Evolutionary conservation across 495 filamentous ascomycete genomes (phyloP).

Genomic region (Pyrenopolyporus hunteri): DNA sequence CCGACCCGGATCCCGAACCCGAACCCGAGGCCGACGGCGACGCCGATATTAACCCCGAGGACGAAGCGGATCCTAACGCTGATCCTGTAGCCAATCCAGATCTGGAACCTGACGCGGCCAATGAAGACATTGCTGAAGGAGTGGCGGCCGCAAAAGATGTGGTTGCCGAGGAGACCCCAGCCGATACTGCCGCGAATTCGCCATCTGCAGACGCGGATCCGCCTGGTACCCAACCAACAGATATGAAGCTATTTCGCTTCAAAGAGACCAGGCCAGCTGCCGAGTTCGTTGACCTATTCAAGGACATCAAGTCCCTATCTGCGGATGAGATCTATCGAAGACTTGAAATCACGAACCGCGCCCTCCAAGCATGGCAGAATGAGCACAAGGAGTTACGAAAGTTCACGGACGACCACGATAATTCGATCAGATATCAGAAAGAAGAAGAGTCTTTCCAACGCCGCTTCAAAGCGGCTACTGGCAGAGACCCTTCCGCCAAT

Average conservation of each 20-base stretch:
- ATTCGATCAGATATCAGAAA: constrained; percentile 49
- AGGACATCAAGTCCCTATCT: constrained; percentile 45
- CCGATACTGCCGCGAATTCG: constrained; percentile 31
- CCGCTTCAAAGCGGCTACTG: constrained; percentile 14
- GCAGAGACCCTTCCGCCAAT: constrained; percentile 24
- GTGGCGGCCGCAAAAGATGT: background rate
- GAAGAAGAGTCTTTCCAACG: constrained; percentile 40
- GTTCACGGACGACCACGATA: constrained; percentile 57
- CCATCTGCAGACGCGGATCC: constrained; percentile 15
- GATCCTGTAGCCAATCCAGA: background rate
- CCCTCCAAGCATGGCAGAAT: constrained; percentile 65
- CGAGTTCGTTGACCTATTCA: constrained; percentile 44
- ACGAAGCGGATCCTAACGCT: background rate
- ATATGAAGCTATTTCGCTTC: constrained; percentile 27
- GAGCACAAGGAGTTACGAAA: constrained; percentile 68
- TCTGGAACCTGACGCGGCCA: background rate
- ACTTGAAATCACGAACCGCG: constrained; percentile 58
- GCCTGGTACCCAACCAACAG: background rate
- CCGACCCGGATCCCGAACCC: constrained; percentile 11
- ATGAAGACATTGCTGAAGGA: constrained; percentile 12
- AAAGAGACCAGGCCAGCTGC: constrained; percentile 46
- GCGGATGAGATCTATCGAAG: constrained; percentile 60
- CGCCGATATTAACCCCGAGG: background rate
- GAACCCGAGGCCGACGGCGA: constrained; percentile 6
- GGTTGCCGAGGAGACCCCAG: constrained; percentile 31